Percentiles rank a stretch among this genome's conserved stretches.
phyloP scores from a whole-genome alignment of 257 asterid genomes.

The Penstemon davidsonii region DNA sequence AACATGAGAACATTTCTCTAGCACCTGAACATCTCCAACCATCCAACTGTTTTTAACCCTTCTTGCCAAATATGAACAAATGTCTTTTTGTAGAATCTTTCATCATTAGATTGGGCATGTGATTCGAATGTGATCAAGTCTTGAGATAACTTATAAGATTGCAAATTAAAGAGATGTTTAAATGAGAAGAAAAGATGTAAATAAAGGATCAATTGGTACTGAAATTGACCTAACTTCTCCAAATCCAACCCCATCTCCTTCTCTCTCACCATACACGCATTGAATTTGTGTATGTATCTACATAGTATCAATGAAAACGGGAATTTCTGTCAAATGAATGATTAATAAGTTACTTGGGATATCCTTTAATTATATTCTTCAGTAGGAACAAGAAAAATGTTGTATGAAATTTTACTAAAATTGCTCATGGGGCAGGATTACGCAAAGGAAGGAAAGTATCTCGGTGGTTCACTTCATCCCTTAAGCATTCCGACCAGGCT shows the following conservation, averaged over 20 bases:
- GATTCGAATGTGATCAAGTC: slow-evolving; percentile 27
- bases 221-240: slow-evolving; percentile 18
- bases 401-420: slow-evolving; percentile 23
- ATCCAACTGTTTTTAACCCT: slow-evolving; percentile 19
- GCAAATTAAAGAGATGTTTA: slow-evolving; percentile 18
- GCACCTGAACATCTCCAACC: slow-evolving; percentile 22
- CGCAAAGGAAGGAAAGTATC: slow-evolving; percentile 77
- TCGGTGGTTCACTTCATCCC: slow-evolving; percentile 74
- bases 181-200: slow-evolving; percentile 22
- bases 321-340: neutral
- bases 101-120: slow-evolving; percentile 27
- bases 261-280: neutral
- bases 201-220: slow-evolving; percentile 20
- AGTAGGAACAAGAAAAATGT: slow-evolving; percentile 18
- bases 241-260: neutral
- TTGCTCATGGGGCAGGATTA: slow-evolving; percentile 50
- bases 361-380: slow-evolving; percentile 24
- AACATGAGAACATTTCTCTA: slow-evolving; percentile 22
- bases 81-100: slow-evolving; percentile 27
- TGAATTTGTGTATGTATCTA: neutral
- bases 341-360: neutral
- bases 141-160: slow-evolving; percentile 19
- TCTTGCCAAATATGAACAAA: slow-evolving; percentile 20
- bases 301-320: neutral
- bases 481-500: slow-evolving; percentile 61